phyloP scores from a whole-genome alignment of 176 grass and related monocot species.

The Oryza glaberrima region DNA sequence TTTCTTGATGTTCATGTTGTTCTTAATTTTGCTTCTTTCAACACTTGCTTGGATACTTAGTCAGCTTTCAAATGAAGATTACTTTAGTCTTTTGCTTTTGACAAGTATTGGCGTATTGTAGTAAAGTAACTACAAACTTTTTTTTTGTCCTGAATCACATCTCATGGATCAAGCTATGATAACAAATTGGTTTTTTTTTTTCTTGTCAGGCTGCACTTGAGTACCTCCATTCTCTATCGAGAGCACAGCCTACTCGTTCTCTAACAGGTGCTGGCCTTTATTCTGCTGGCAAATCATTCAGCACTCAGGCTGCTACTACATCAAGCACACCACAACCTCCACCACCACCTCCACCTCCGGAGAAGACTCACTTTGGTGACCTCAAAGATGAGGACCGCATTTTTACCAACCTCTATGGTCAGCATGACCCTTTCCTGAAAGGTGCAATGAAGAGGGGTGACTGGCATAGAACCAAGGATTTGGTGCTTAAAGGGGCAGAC shows the following conservation, averaged over 20 bases:
- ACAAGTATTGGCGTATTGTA: neutral
- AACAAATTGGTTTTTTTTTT: neutral
- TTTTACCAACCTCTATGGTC: conserved; percentile 87
- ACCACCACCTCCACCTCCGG: conserved; percentile 73
- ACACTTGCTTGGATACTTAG: neutral
- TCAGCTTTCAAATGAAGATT: conserved; percentile 1
- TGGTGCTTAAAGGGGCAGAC: conserved; percentile 81
- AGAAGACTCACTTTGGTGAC: conserved; percentile 84
- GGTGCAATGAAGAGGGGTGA: conserved; percentile 89
- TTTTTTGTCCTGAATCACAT: neutral
- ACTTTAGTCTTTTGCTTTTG: neutral
- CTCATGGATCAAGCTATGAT: neutral
- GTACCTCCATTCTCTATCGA: conserved; percentile 49
- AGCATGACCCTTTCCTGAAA: conserved; percentile 93
- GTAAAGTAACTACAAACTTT: neutral
- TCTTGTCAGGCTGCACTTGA: conserved; percentile 43
- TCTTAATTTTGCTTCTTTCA: neutral
- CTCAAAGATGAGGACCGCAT: conserved; percentile 85
- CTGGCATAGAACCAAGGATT: conserved; percentile 88
- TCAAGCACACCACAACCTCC: conserved; percentile 73
- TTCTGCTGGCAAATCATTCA: conserved; percentile 58
- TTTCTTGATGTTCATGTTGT: neutral
- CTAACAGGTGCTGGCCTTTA: conserved; percentile 37
- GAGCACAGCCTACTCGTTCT: conserved; percentile 45
- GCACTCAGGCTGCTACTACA: conserved; percentile 63